Base-by-base conservation (phyloP, 139 green algal species). In the Chlamydomonas sphaeroides region DNA sequence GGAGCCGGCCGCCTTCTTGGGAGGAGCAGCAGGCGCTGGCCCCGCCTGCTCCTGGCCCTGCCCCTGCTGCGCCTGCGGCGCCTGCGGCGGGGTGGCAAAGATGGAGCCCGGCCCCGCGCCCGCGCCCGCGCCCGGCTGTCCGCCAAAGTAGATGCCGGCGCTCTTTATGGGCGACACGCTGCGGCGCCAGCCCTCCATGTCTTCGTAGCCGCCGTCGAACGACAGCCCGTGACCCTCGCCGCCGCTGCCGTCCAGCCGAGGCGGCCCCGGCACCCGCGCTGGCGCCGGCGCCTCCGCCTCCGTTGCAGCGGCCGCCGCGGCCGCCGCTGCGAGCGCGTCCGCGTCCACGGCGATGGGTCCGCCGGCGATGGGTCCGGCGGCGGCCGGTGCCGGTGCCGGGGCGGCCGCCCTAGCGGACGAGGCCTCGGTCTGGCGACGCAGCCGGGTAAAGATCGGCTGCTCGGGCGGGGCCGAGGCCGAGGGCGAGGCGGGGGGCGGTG, bases 161-260 rank as follows among this genome's bases (percentile, higher is more conserved):
- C 51, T 68, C 59, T 80, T 80, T 38, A 80, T 80, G 59, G 74
- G 74, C 21, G 51, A 68, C 35, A 57, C 35, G 74, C 59, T 71
- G 30, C 74, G 74, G 1, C 74, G 74, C 74, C 74, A 80, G 39
- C 39, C 59, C 74, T 80, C 74, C 30, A 25, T 57, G 25, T 35
- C 10, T 11, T 77, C 69, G 11, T 45, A 18, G 0, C 10, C 51
- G 21, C 67, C 70, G 51, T 53, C 65, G 70, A 78, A 78, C 28
- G 70, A 78, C 35, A 78, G 51, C 18, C 70, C 70, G 53, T 62
- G 23, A 10, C 45, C 56, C 18, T 32, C 23, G 3, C 15, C 56
- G 2, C 25, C 56, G 21, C 56, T n/a, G 56, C 72, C 65, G 72
- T 69, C 33, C 33, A 17, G 26, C 59, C 7, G 59, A 35, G 5